phyloP scores from a whole-genome alignment of 2,329 filamentous ascomycete species.

The Neurospora sp. region DNA sequence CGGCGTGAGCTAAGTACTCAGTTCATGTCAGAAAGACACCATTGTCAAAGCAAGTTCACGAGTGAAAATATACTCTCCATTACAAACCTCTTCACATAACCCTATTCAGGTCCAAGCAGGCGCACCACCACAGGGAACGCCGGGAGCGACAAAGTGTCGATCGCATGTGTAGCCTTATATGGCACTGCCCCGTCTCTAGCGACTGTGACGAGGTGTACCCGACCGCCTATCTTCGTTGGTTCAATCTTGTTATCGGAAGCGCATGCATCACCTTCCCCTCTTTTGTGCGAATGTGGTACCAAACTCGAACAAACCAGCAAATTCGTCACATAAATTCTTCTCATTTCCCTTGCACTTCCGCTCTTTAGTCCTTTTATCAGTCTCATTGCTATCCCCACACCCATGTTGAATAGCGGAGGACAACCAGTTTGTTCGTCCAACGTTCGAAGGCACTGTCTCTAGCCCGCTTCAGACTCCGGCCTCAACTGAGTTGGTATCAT shows the following conservation, averaged over 20 bases:
- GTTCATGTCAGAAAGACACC: background rate
- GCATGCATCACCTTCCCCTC: background rate
- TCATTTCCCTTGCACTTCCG: background rate
- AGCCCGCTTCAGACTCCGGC: background rate
- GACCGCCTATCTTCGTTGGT: background rate
- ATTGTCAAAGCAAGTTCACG: background rate
- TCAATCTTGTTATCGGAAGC: background rate
- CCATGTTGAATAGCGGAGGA: background rate
- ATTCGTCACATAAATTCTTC: background rate
- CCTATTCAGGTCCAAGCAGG: background rate
- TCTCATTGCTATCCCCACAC: background rate
- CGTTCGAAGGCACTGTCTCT: background rate
- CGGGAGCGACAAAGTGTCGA: background rate
- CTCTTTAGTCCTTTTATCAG: background rate
- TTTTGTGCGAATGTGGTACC: background rate
- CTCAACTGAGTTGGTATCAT: background rate
- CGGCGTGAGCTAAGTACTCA: background rate
- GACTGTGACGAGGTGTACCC: background rate
- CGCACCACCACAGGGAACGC: background rate
- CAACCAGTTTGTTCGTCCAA: background rate
- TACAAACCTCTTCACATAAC: background rate
- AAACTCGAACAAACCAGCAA: background rate
- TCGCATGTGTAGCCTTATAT: background rate
- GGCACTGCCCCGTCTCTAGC: background rate
- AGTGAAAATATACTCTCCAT: background rate